Conservation (phyloP, 2,329 filamentous ascomycete genomes). For the Penicillium palitans region DNA sequence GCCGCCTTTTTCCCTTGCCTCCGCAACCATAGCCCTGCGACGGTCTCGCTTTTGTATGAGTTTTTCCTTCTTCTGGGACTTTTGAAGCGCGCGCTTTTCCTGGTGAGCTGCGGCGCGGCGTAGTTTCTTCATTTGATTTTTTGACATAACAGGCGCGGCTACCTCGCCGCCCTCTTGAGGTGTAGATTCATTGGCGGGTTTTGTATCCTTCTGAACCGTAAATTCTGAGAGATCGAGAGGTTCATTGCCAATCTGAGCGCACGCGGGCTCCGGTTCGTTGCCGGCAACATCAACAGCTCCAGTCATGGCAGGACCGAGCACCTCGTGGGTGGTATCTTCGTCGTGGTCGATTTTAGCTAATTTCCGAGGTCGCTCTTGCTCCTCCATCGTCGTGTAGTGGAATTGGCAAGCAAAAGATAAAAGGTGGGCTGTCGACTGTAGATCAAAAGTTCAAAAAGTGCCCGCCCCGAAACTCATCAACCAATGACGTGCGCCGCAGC, state of each 20-base stretch:
- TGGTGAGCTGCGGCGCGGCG: constrained; percentile 74
- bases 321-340: constrained; percentile 21
- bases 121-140: constrained; percentile 81
- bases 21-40: constrained; percentile 43
- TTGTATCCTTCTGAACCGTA: constrained; percentile 1
- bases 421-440: constrained; percentile 18
- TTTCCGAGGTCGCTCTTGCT: constrained; percentile 57
- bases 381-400: constrained; percentile 48
- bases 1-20: constrained; percentile 30
- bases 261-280: constrained; percentile 15
- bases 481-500: constrained; percentile 33
- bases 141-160: constrained; percentile 60
- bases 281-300: constrained; percentile 24
- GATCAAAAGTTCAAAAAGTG: constrained; percentile 21
- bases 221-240: constrained; percentile 5
- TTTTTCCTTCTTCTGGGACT: constrained; percentile 60
- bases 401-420: not conserved
- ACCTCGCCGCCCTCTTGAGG: constrained; percentile 9
- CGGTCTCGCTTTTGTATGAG: constrained; percentile 54
- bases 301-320: constrained; percentile 34
- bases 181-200: not conserved
- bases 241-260: constrained; percentile 15
- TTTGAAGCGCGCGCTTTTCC: constrained; percentile 62
- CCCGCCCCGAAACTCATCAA: constrained; percentile 10
- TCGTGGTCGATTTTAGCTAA: constrained; percentile 53